Percentiles rank a stretch among this genome's conserved stretches.
Evolutionary conservation across 805 yeast genomes (phyloP).

Genomic region (Yarrowia sp.): DNA sequence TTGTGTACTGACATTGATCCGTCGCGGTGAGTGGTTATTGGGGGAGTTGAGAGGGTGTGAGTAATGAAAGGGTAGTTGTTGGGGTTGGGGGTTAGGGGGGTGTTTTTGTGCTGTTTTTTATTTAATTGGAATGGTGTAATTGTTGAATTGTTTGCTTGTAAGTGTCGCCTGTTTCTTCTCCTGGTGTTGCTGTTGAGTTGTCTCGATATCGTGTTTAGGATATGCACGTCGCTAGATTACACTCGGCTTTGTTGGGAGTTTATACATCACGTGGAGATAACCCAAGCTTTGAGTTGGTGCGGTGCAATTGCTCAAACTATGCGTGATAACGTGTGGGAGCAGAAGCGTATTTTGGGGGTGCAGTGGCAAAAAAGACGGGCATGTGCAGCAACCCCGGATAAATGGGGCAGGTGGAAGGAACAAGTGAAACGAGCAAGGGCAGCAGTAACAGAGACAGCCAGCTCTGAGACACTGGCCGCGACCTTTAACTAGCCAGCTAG

Average conservation of each 20-base stretch:
- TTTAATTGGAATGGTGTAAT: too few relatives aligned
- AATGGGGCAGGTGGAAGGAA: background rate
- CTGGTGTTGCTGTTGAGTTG: background rate
- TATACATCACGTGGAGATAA: slow-evolving; percentile 22
- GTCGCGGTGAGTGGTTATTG: background rate
- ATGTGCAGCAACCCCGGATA: too few relatives aligned
- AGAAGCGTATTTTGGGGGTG: background rate
- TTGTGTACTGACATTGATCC: slow-evolving; percentile 27
- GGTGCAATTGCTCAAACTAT: slow-evolving; percentile 27
- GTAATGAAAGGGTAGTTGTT: too few relatives aligned
- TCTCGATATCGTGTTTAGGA: too few relatives aligned
- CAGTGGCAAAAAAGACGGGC: background rate
- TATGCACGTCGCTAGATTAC: background rate
- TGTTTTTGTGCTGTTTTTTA: background rate
- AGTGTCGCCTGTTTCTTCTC: background rate
- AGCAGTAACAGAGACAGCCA: too few relatives aligned
- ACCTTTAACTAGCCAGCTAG: too few relatives aligned
- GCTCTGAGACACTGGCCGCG: too few relatives aligned
- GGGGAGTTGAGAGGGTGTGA: background rate
- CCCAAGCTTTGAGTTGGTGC: slow-evolving; percentile 18
- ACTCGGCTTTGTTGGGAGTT: slow-evolving; percentile 22
- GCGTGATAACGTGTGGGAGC: slow-evolving; percentile 5
- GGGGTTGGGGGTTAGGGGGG: too few relatives aligned
- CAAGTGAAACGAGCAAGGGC: background rate
- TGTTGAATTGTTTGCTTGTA: too few relatives aligned